A percentile compares a stretch with the other conserved stretches of the same genome.
Conservation (phyloP, 306 rosid species). For the Cucurbita pepo region DNA sequence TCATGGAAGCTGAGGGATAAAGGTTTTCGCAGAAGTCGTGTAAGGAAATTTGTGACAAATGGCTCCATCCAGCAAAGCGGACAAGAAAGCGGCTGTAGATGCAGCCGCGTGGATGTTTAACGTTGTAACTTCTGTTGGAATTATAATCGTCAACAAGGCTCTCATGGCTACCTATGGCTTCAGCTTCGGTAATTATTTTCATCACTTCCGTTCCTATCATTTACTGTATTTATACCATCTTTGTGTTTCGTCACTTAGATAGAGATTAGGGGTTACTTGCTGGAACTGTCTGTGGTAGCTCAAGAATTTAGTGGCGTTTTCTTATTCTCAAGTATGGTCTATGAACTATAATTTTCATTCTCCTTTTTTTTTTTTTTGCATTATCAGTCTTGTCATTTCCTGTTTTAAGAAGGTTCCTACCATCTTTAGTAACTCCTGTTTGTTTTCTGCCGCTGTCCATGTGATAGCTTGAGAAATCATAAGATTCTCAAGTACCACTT, state of each 20-base stretch:
- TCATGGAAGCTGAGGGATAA: constrained; percentile 20
- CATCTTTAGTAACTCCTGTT: not conserved
- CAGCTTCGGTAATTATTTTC: constrained; percentile 49
- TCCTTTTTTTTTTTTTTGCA: not conserved
- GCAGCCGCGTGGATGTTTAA: constrained; percentile 89
- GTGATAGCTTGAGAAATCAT: not conserved
- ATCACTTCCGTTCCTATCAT: not conserved
- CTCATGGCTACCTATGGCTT: constrained; percentile 77
- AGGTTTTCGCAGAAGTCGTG: not conserved
- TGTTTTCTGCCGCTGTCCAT: not conserved
- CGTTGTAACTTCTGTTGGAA: constrained; percentile 81
- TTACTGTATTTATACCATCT: not conserved
- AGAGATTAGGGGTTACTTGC: not conserved
- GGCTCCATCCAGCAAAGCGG: constrained; percentile 58
- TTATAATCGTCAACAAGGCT: constrained; percentile 78
- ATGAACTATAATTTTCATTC: not conserved
- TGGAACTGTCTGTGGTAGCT: not conserved
- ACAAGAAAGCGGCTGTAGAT: constrained; percentile 60
- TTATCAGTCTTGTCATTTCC: no score
- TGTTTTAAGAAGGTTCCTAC: not conserved
- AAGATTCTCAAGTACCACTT: not conserved
- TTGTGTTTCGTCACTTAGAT: not conserved
- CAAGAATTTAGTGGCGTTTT: not conserved
- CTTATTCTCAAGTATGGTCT: not conserved
- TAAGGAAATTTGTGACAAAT: constrained; percentile 7